Evolutionary conservation across 768 basidiomycete genomes (phyloP).

Genomic region (Hemileccinum impolitum): DNA sequence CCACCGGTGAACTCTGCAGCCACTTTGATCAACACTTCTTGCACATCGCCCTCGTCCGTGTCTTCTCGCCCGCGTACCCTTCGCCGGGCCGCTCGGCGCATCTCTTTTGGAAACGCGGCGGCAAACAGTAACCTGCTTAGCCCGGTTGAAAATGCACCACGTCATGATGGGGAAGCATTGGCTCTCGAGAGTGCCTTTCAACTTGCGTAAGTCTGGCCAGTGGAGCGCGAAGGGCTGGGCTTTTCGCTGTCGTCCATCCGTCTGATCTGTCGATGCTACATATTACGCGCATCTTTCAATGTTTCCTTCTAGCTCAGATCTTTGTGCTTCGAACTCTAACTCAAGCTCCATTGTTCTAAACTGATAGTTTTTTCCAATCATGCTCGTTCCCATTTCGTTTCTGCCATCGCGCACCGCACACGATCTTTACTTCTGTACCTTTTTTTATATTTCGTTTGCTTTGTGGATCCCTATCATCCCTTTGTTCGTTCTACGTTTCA

Average conservation of each 20-base stretch:
- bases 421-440: constrained; percentile 2
- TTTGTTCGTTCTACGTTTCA: constrained; percentile 6
- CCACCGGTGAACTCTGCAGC: constrained; percentile 11
- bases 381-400: not conserved
- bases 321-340: not conserved
- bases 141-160: constrained; percentile 31
- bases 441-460: not conserved
- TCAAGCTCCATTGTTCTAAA: not conserved
- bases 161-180: constrained; percentile 32
- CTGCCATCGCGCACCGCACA: not conserved
- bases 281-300: constrained; percentile 2
- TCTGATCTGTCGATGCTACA: constrained; percentile 11
- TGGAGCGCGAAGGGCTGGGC: constrained; percentile 1
- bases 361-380: not conserved
- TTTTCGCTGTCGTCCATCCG: constrained; percentile 1
- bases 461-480: constrained; percentile 1
- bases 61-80: constrained; percentile 26
- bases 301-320: not conserved
- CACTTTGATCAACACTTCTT: constrained; percentile 6
- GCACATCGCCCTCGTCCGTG: constrained; percentile 15
- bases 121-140: constrained; percentile 29
- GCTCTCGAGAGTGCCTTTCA: constrained; percentile 73
- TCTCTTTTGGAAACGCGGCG: constrained; percentile 60
- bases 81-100: constrained; percentile 46
- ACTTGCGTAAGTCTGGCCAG: constrained; percentile 38